Conservation (phyloP, 108 stramenopile species). For the Discostella pseudostelligera region DNA sequence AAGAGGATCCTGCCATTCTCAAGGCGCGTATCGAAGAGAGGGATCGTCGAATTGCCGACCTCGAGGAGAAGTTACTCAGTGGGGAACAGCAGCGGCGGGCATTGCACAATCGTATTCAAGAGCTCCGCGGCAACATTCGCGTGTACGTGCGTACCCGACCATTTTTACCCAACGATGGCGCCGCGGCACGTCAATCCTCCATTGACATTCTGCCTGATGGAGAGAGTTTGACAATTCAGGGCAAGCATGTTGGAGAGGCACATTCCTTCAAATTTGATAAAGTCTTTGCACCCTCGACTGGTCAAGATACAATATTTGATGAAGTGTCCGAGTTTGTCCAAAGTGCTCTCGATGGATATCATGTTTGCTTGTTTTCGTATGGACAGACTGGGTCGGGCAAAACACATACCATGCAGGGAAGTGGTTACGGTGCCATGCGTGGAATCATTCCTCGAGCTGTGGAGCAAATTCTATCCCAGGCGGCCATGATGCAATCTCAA, state of each 20-base stretch:
- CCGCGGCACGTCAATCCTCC: conserved; percentile 18
- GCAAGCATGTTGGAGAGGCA: conserved; percentile 27
- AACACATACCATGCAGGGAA: conserved; percentile 90
- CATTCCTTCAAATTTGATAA: conserved; percentile 81
- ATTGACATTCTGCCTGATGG: conserved; percentile 50
- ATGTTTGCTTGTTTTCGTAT: conserved; percentile 86
- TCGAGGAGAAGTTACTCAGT: conserved; percentile 80
- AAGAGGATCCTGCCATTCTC: conserved; percentile 86
- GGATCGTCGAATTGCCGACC: conserved; percentile 71
- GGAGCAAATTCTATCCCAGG: conserved; percentile 87
- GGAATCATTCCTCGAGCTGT: conserved; percentile 92
- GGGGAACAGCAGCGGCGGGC: conserved; percentile 79
- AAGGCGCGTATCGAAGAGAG: conserved; percentile 84
- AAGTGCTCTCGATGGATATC: conserved; percentile 89
- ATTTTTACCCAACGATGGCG: conserved; percentile 69
- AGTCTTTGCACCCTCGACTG: conserved; percentile 74
- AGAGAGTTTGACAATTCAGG: conserved; percentile 42
- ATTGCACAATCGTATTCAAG: conserved; percentile 88
- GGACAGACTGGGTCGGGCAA: conserved; percentile 82
- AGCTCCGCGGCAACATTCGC: conserved; percentile 85
- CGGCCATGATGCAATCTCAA: conserved; percentile 72
- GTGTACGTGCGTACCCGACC: conserved; percentile 87
- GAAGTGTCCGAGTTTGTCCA: conserved; percentile 93
- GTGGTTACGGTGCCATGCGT: conserved; percentile 74
- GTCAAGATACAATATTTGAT: conserved; percentile 82